A percentile compares a stretch with the other conserved stretches of the same genome.
Evolutionary conservation across 352 stramenopile species (phyloP).

Genomic region (Globisporangium takayamanum): DNA sequence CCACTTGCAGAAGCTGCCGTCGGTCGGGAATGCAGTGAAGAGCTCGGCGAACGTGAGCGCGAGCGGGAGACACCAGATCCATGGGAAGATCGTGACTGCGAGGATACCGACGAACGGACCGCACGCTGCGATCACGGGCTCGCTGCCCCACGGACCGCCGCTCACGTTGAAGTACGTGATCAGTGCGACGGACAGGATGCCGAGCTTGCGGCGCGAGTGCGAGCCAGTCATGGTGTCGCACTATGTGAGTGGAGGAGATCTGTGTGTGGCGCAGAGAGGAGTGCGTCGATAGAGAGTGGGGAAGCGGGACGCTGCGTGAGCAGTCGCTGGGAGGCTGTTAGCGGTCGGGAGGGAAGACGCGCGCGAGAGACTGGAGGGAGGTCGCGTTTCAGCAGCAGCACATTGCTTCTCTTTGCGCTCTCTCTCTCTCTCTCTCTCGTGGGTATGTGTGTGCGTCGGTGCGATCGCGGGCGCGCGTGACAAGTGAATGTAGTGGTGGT

Average conservation of each 20-base stretch:
- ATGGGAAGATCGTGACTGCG: constrained; percentile 57
- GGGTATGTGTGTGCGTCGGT: neutral
- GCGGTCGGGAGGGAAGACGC: constrained; percentile 12
- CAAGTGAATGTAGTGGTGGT: too few relatives aligned
- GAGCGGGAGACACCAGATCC: constrained; percentile 67
- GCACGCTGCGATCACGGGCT: constrained; percentile 54
- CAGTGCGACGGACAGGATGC: constrained; percentile 60
- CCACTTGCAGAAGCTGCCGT: constrained; percentile 79
- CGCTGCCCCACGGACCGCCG: constrained; percentile 59
- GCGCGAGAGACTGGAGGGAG: constrained; percentile 8
- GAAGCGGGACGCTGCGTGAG: neutral
- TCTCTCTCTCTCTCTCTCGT: neutral
- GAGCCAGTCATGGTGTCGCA: constrained; percentile 38
- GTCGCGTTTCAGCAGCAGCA: constrained; percentile 20
- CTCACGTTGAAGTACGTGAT: constrained; percentile 82
- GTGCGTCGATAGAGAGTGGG: neutral
- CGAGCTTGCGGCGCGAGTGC: constrained; percentile 56
- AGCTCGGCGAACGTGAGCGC: constrained; percentile 69
- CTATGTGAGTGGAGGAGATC: neutral
- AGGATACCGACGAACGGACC: constrained; percentile 61
- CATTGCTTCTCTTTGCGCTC: constrained; percentile 9
- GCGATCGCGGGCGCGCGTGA: neutral
- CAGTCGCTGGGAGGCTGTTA: neutral
- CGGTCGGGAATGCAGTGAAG: constrained; percentile 73
- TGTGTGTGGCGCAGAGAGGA: neutral